phyloP scores from a whole-genome alignment of 805 yeast genomes.

The Nakazawaea anatomiae region DNA sequence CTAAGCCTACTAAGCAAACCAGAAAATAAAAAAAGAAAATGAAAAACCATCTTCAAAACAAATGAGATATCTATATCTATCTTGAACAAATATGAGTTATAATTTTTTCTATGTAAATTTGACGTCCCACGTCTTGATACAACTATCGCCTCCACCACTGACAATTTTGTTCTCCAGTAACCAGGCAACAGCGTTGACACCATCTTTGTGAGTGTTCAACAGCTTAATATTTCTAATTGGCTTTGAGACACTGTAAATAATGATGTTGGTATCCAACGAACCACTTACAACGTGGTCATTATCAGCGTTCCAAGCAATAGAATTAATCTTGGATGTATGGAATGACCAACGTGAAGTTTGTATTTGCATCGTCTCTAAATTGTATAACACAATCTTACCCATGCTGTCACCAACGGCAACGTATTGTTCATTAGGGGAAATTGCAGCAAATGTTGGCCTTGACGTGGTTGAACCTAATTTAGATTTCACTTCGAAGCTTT shows the following conservation, averaged over 20 bases:
- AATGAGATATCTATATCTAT: no score
- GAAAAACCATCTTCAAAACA: no score
- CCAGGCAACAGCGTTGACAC: conserved; percentile 78
- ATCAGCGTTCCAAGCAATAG: conserved; percentile 74
- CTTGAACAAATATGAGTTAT: no score
- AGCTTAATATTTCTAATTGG: conserved; percentile 74
- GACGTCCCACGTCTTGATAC: conserved; percentile 68
- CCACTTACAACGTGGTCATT: conserved; percentile 71
- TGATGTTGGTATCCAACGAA: conserved; percentile 77
- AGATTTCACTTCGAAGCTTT: conserved; percentile 20
- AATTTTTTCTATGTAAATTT: neutral
- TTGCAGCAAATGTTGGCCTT: conserved; percentile 53
- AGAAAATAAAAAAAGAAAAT: no score
- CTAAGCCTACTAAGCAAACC: no score
- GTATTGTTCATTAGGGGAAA: conserved; percentile 63
- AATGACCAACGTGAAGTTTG: conserved; percentile 92
- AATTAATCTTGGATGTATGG: conserved; percentile 78
- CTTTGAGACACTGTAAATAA: conserved; percentile 69
- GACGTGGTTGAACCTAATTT: conserved; percentile 47
- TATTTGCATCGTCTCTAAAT: conserved; percentile 44
- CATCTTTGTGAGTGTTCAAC: conserved; percentile 83
- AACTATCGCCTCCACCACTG: conserved; percentile 78
- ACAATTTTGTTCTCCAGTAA: conserved; percentile 37
- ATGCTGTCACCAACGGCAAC: conserved; percentile 82
- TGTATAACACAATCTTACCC: conserved; percentile 81